Evolutionary conservation across 495 filamentous ascomycete genomes (phyloP), one percentile per base, ranked within the genome.

Genomic region (Ascobolus immersus): DNA sequence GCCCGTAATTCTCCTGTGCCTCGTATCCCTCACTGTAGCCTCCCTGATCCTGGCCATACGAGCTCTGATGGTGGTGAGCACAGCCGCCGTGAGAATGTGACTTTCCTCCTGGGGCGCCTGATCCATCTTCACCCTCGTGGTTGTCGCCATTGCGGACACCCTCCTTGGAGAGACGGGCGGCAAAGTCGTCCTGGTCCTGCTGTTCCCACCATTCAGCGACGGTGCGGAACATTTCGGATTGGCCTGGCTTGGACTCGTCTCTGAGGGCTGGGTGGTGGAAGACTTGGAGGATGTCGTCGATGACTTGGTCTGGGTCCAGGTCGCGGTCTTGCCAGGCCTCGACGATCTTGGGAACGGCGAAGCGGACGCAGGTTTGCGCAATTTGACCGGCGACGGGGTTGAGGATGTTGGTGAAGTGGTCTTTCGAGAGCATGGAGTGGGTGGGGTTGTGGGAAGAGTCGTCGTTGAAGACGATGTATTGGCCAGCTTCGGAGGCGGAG

Each of bases 361-460:
- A 94, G 59, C 77, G 61, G 4, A 94, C 53, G 33, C 91, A 73
- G 0, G 64, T 67, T 2, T 73, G 55, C 6, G 82, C 81, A 14
- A 93, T 67, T 14, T 74, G 63, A 9, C 84, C 84, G 2, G 81
- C 80, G 30, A 77, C 78, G 20, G 75, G 61, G 55, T 94, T 94
- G 19, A 94, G 60, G 20, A 82, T 59, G 53, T 94, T 92, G 40
- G 75, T 75, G 46, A 94, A 94, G 50, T 96, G 86, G 44, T 96
- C 86, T 54, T 94, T 93, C 37, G 77, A 82, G 4, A 94, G 65
- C 55, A 94, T 67, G 8, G 77, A 86, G 58, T 93, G 86, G 3
- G 86, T 96, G 5, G 86, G 86, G 51, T 94, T 73, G 10, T 76
- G 73, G 59, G 76, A 86, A 31, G 64, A 57, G 4, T 76, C 67